Percentiles rank a stretch among this genome's conserved stretches.
Evolutionary conservation across 2,329 filamentous ascomycete species (phyloP).

Genomic region (Aspergillus oerlinghausenensis): DNA sequence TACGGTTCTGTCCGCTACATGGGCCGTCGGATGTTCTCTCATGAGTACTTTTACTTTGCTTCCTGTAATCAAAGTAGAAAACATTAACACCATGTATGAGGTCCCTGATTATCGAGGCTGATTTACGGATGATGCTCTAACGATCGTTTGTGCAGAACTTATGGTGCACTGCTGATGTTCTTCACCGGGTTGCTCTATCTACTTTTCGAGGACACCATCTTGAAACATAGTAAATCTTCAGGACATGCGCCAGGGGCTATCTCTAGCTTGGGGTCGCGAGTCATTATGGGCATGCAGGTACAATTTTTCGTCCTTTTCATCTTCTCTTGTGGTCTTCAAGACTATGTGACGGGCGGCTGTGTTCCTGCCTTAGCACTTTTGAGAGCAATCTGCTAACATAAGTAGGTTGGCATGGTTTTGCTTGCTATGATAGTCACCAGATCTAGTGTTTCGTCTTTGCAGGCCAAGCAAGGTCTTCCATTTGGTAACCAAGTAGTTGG

Average conservation of each 20-base stretch:
- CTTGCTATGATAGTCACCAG: conserved; percentile 81
- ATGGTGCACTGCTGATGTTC: conserved; percentile 75
- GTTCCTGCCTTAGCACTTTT: background rate
- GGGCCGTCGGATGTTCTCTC: conserved; percentile 69
- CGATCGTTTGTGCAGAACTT: conserved; percentile 47
- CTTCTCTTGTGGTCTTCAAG: background rate
- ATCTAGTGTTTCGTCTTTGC: conserved; percentile 78
- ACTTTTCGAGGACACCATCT: conserved; percentile 65
- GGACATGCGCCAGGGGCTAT: conserved; percentile 11
- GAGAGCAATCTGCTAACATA: background rate
- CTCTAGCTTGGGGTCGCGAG: conserved; percentile 33
- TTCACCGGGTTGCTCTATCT: conserved; percentile 72
- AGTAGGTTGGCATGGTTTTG: conserved; percentile 67
- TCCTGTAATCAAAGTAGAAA: conserved; percentile 79
- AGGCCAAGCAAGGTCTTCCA: conserved; percentile 79
- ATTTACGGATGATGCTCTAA: conserved; percentile 4
- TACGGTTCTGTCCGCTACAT: conserved; percentile 59
- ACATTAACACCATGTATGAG: conserved; percentile 65
- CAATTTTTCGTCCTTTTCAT: background rate
- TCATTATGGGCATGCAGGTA: conserved; percentile 46
- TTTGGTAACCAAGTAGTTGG: conserved; percentile 82
- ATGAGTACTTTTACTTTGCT: conserved; percentile 93
- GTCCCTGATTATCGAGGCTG: background rate
- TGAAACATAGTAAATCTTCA: conserved; percentile 38
- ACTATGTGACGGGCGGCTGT: background rate